Base-by-base conservation (phyloP, 2,329 filamentous ascomycete genomes). In the Juglanconis juglandina region DNA sequence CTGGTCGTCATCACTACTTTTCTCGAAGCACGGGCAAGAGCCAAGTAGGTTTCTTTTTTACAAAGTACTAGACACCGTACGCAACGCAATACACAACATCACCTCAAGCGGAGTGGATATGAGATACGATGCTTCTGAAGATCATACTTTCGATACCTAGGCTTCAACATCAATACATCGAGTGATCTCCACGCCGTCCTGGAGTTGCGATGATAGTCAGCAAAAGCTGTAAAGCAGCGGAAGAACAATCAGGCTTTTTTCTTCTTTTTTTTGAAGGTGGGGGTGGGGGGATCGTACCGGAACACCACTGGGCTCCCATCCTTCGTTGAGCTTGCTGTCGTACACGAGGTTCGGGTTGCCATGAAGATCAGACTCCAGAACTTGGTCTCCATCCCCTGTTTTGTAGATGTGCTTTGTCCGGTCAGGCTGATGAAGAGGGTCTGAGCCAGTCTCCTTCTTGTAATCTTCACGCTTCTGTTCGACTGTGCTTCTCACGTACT, bases 311-410 rank as follows among this genome's bases (percentile, higher is more conserved):
- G 88, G 87, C 71, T 90, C 87, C 71, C 83, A 89, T 68, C 87
- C 88, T 63, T 88, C 75, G 30, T 85, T 71, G 57, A 90, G 71
- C 62, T 79, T 75, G 69, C 86, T 91, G 68, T 88, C 78, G 68
- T 92, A 91, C 11, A 87, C 73, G 64, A 91, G 68, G 62, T 82
- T 80, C 2, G 88, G 87, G 67, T 90, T 87, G 1, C 88, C 88
- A 49, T 68, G 70, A 0, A 68, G 63, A 17, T 70, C 71, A 8
- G 59, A 64, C 13, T 70, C 68, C 39, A 71, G 34, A 56, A 72
- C 71, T 58, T 74, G 79, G 62, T 79, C 74, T 0, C 77, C 76
- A 52, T 79, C 73, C 49, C 78, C 75, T 75, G 89, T 90, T 70
- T 87, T 75, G 53, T 82, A 83, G 73, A 82, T 77, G 56, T 77